These are phyloP conservation scores for Aspergillus pseudoterreus DNA, from an alignment of 2,329 filamentous ascomycete genomes.

Conservation along the genomic window DNA sequence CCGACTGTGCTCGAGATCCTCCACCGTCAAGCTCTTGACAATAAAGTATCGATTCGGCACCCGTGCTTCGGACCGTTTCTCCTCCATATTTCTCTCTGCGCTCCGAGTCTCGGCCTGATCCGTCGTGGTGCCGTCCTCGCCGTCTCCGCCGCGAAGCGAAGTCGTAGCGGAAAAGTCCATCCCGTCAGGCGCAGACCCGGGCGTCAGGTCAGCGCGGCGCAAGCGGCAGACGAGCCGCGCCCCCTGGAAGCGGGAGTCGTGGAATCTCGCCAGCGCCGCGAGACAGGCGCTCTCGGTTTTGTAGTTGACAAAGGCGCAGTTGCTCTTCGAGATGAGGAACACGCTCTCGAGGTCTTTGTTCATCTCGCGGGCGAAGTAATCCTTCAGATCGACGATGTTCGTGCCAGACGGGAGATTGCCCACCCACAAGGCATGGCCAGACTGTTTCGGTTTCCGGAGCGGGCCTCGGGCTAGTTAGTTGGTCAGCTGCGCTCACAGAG, in stretches of 20 bases:
- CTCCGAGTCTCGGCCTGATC: slow-evolving; percentile 7
- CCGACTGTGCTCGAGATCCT: slow-evolving; percentile 87
- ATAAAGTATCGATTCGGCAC: slow-evolving; percentile 80
- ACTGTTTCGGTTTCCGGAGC: slow-evolving; percentile 63
- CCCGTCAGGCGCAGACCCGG: slow-evolving; percentile 24
- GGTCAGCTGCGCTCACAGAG: not conserved
- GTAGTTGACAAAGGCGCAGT: slow-evolving; percentile 96
- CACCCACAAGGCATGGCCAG: slow-evolving; percentile 90
- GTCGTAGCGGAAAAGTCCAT: slow-evolving; percentile 48
- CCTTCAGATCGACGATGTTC: slow-evolving; percentile 77
- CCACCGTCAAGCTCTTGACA: slow-evolving; percentile 85
- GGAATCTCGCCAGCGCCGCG: slow-evolving; percentile 75
- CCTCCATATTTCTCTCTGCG: not conserved
- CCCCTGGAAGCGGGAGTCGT: slow-evolving; percentile 85
- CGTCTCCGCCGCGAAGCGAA: slow-evolving; percentile 33
- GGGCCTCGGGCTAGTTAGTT: slow-evolving; percentile 56
- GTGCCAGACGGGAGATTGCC: slow-evolving; percentile 87
- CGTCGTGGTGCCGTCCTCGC: slow-evolving; percentile 5
- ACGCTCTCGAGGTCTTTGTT: slow-evolving; percentile 75
- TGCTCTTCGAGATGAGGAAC: slow-evolving; percentile 94
- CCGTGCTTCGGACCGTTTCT: slow-evolving; percentile 18
- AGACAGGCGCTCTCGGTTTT: slow-evolving; percentile 72
- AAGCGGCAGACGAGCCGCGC: slow-evolving; percentile 82
- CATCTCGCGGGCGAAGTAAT: slow-evolving; percentile 81
- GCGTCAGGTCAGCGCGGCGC: slow-evolving; percentile 53